These are phyloP conservation scores for Lathyrus oleraceus DNA, from an alignment of 306 rosid species.

Conservation along the genomic window DNA sequence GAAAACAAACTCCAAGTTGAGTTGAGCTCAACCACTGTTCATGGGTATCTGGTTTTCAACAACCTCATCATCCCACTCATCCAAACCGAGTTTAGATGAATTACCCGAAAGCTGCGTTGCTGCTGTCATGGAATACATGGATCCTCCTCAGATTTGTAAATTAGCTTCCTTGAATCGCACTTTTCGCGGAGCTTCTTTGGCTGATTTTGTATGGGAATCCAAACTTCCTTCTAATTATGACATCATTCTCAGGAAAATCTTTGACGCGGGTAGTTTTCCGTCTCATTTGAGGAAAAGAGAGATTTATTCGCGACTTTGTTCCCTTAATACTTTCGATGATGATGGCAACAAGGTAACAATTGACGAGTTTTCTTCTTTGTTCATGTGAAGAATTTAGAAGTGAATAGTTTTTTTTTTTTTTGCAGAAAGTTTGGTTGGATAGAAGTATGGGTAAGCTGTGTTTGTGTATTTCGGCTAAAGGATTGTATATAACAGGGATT, in stretches of 20 bases:
- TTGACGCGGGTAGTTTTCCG: constrained; percentile 38
- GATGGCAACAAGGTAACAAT: constrained; percentile 67
- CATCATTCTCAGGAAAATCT: constrained; percentile 41
- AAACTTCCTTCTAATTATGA: constrained; percentile 72
- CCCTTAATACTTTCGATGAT: constrained; percentile 57
- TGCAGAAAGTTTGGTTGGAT: constrained; percentile 90
- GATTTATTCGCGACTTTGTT: constrained; percentile 63
- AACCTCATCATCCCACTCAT: background rate
- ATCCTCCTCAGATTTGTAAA: constrained; percentile 77
- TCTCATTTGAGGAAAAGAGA: constrained; percentile 59
- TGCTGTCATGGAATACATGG: constrained; percentile 56
- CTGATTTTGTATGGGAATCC: constrained; percentile 92
- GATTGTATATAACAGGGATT: constrained; percentile 81
- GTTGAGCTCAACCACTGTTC: background rate
- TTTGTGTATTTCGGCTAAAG: constrained; percentile 70
- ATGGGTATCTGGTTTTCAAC: constrained; percentile 34
- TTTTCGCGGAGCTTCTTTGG: constrained; percentile 78
- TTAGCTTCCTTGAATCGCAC: constrained; percentile 72
- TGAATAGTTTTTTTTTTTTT: background rate
- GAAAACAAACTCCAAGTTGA: background rate
- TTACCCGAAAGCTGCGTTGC: constrained; percentile 86
- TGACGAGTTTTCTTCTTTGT: background rate
- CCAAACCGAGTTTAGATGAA: constrained; percentile 54
- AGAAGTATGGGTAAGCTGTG: constrained; percentile 71
- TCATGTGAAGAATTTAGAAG: background rate